Percentiles rank a stretch among this genome's conserved stretches.
phyloP scores from a whole-genome alignment of 805 yeast genomes.

The Yueomyces sp. region DNA sequence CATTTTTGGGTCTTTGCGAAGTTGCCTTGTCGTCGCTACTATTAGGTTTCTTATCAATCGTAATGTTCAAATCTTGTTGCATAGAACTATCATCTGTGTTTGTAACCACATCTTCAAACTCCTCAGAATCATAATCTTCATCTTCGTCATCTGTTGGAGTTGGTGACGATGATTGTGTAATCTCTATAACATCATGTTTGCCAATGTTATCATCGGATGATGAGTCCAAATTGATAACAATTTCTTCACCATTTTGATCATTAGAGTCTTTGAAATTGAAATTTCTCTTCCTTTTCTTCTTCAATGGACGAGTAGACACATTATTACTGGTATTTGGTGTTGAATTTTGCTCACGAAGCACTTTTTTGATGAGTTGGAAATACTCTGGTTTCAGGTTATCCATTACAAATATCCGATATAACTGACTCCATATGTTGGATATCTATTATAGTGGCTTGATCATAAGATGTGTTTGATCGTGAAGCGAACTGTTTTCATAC shows the following conservation, averaged over 20 bases:
- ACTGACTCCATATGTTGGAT: no score
- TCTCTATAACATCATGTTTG: not conserved
- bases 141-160: constrained; percentile 6
- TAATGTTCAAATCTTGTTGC: constrained; percentile 1
- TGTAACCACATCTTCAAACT: constrained; percentile 13
- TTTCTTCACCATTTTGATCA: not conserved
- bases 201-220: not conserved
- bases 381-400: constrained; percentile 18
- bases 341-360: constrained; percentile 9
- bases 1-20: constrained; percentile 12
- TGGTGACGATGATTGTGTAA: constrained; percentile 3
- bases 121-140: constrained; percentile 16
- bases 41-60: constrained; percentile 8
- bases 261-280: not conserved
- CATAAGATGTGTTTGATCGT: no score
- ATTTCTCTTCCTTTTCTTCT: not conserved
- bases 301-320: not conserved
- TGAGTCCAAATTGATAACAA: constrained; percentile 1
- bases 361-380: constrained; percentile 19
- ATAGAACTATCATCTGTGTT: constrained; percentile 12
- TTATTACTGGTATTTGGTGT: not conserved
- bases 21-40: constrained; percentile 8
- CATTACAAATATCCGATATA: constrained; percentile 5
- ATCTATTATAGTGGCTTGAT: no score
- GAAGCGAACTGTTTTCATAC: no score